These are phyloP conservation scores for Populus trichocarpa DNA, from an alignment of 441 rosid species.

Conservation along the genomic window DNA sequence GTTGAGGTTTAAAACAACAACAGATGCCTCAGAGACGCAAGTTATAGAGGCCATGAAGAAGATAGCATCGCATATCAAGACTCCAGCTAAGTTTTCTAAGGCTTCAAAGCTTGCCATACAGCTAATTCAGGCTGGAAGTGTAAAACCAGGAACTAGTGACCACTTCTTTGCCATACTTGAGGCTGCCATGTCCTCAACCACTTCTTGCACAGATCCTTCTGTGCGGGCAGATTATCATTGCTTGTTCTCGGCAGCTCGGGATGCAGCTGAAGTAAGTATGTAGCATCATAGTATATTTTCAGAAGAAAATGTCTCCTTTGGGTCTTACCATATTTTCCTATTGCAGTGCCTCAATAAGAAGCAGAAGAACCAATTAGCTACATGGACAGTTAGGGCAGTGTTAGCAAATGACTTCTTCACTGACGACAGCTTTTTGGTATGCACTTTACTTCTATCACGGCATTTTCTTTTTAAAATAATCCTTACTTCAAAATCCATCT, in stretches of 20 bases:
- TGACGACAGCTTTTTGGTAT: slow-evolving; percentile 95
- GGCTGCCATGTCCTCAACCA: slow-evolving; percentile 70
- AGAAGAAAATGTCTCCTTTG: slow-evolving; percentile 2
- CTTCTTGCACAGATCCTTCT: slow-evolving; percentile 67
- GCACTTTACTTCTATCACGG: slow-evolving; percentile 12
- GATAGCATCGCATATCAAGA: slow-evolving; percentile 81
- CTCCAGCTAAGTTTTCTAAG: slow-evolving; percentile 66
- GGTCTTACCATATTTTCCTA: slow-evolving; percentile 14
- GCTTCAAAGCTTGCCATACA: slow-evolving; percentile 90
- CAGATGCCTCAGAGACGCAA: slow-evolving; percentile 81
- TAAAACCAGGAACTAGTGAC: slow-evolving; percentile 70
- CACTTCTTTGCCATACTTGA: slow-evolving; percentile 74
- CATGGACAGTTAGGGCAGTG: slow-evolving; percentile 74
- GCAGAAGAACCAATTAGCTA: slow-evolving; percentile 64
- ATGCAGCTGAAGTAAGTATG: slow-evolving; percentile 61
- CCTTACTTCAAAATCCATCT: not conserved
- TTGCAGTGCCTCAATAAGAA: slow-evolving; percentile 61
- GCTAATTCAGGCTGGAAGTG: slow-evolving; percentile 82
- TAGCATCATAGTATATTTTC: slow-evolving; percentile 4
- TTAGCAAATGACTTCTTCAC: slow-evolving; percentile 87
- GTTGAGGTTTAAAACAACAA: slow-evolving; percentile 85
- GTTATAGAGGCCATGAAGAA: slow-evolving; percentile 88
- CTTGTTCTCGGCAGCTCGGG: slow-evolving; percentile 76
- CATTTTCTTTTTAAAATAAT: slow-evolving; percentile 1
- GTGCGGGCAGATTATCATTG: slow-evolving; percentile 68